Evolutionary conservation across 805 yeast species (phyloP).

Genomic region (baker's yeast (Saccharomyces cerevisiae)): DNA sequence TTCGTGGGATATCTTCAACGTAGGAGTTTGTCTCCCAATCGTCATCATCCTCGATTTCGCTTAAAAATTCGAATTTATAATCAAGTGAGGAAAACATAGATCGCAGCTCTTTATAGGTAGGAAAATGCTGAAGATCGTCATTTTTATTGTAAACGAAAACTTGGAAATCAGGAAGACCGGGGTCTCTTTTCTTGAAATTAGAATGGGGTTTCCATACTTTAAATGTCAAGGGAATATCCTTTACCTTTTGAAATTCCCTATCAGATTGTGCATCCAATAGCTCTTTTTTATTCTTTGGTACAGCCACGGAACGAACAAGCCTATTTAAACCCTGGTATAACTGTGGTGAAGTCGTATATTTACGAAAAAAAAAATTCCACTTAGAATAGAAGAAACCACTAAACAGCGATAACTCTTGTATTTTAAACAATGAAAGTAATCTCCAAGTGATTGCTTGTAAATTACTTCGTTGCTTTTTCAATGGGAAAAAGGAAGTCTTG

Average conservation of each 20-base stretch:
- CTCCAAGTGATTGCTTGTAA: not conserved
- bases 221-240: conserved; percentile 34
- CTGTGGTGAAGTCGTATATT: conserved; percentile 22
- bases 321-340: conserved; percentile 27
- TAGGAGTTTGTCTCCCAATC: conserved; percentile 20
- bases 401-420: conserved; percentile 4
- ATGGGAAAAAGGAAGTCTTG: conserved; percentile 12
- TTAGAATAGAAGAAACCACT: conserved; percentile 16
- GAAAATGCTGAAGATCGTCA: conserved; percentile 33
- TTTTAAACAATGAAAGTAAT: conserved; percentile 1
- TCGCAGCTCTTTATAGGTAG: conserved; percentile 38
- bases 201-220: conserved; percentile 82
- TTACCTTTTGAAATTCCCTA: not conserved
- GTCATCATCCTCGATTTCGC: conserved; percentile 17
- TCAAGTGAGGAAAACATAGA: conserved; percentile 28
- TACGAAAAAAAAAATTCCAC: conserved; percentile 14
- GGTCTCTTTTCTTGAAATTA: conserved; percentile 57
- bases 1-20: conserved; percentile 9
- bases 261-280: not conserved
- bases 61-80: conserved; percentile 28
- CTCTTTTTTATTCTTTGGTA: conserved; percentile 10
- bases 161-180: conserved; percentile 70
- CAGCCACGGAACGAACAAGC: conserved; percentile 18
- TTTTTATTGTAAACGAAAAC: conserved; percentile 49
- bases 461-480: not conserved